Conservation (phyloP, 2,329 filamentous ascomycete genomes). For the Neophaeococcomyces aloes region DNA sequence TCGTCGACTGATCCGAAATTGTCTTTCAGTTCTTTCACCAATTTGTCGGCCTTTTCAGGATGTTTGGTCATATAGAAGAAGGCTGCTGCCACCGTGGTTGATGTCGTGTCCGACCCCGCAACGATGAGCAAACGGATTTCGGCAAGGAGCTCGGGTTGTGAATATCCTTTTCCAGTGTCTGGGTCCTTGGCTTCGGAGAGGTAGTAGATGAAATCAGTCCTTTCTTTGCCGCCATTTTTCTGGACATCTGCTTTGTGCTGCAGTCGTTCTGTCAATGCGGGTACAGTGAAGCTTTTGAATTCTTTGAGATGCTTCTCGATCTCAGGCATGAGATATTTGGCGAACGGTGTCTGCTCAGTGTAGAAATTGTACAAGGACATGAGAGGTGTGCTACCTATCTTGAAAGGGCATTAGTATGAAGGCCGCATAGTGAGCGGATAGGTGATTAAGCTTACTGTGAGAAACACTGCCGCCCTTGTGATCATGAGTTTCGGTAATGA, state of each 20-base stretch:
- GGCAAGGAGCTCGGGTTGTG: conserved; percentile 10
- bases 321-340: conserved; percentile 10
- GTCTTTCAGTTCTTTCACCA: conserved; percentile 27
- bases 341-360: conserved; percentile 3
- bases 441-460: conserved; percentile 7
- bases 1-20: conserved; percentile 29
- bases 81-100: conserved; percentile 28
- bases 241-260: conserved; percentile 14
- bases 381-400: conserved; percentile 7
- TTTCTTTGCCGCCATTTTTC: conserved; percentile 28
- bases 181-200: conserved; percentile 38
- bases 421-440: background rate
- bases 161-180: conserved; percentile 29
- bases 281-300: conserved; percentile 1
- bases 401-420: background rate
- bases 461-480: conserved; percentile 7
- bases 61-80: conserved; percentile 33
- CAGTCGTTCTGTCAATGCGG: conserved; percentile 6
- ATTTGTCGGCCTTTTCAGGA: conserved; percentile 23
- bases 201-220: conserved; percentile 41
- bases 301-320: conserved; percentile 1
- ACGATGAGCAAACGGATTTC: conserved; percentile 12
- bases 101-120: conserved; percentile 32
- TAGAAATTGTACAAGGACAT: background rate
- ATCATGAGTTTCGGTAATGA: conserved; percentile 31